phyloP scores from a whole-genome alignment of 2,329 filamentous ascomycete species.

The Colletotrichum spinosum region DNA sequence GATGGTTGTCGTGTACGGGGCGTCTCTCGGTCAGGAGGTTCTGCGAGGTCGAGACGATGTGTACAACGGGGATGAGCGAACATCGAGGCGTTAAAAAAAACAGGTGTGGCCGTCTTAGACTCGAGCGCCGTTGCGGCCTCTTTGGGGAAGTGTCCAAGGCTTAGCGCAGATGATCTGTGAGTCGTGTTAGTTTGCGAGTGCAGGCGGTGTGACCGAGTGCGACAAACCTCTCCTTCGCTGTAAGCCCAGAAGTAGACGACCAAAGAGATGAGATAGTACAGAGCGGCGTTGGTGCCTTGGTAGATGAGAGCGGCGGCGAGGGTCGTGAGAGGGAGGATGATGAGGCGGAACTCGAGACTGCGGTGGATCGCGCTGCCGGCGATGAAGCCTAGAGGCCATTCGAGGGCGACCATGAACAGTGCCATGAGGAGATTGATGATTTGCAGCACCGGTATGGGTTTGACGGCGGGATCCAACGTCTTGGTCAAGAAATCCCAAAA shows the following conservation, averaged over 20 bases:
- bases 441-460: constrained; percentile 88
- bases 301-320: constrained; percentile 84
- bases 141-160: constrained; percentile 77
- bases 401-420: constrained; percentile 82
- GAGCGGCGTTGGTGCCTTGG: constrained; percentile 89
- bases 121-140: constrained; percentile 49
- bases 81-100: background rate
- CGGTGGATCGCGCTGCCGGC: constrained; percentile 85
- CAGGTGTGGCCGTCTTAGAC: constrained; percentile 12
- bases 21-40: constrained; percentile 19
- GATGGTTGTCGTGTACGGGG: constrained; percentile 9
- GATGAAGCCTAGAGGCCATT: constrained; percentile 87
- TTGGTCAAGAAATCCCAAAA: constrained; percentile 98
- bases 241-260: constrained; percentile 96
- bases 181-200: constrained; percentile 36
- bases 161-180: constrained; percentile 73
- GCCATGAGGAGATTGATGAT: constrained; percentile 90
- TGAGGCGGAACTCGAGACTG: constrained; percentile 86
- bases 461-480: constrained; percentile 86
- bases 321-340: constrained; percentile 83
- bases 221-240: constrained; percentile 88
- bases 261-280: constrained; percentile 92
- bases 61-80: background rate
- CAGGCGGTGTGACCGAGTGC: background rate
- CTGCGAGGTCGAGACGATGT: constrained; percentile 23